Evolutionary conservation across 345 rosid species (phyloP).

Genomic region (Citropsis articulata): DNA sequence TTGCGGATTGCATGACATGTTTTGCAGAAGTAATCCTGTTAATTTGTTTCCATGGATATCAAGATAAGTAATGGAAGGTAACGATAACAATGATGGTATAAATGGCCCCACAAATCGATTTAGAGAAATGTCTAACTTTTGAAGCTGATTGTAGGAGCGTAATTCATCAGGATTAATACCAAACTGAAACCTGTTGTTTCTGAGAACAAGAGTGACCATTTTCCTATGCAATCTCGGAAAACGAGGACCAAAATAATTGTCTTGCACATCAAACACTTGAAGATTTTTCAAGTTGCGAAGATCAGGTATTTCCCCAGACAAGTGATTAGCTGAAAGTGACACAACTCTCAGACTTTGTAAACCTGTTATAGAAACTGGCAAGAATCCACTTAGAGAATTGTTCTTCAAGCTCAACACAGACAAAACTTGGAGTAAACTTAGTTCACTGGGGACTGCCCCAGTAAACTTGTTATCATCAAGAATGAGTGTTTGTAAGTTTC

Average conservation of each 20-base stretch:
- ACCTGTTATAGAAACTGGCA: slow-evolving; percentile 35
- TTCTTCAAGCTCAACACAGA: slow-evolving; percentile 55
- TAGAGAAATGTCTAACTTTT: slow-evolving; percentile 56
- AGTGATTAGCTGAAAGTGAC: slow-evolving; percentile 34
- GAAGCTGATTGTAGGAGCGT: slow-evolving; percentile 39
- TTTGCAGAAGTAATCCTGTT: slow-evolving; percentile 41
- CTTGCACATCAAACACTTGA: slow-evolving; percentile 53
- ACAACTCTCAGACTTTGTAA: slow-evolving; percentile 42
- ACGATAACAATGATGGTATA: slow-evolving; percentile 39
- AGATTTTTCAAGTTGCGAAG: slow-evolving; percentile 48
- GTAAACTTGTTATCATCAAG: slow-evolving; percentile 47
- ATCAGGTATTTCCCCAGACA: slow-evolving; percentile 56
- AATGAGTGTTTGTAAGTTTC: slow-evolving; percentile 46
- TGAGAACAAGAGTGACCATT: slow-evolving; percentile 35
- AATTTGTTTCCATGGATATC: slow-evolving; percentile 49
- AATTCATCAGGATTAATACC: slow-evolving; percentile 39
- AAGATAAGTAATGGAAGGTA: slow-evolving; percentile 45
- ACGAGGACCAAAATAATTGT: slow-evolving; percentile 48
- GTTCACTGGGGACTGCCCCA: slow-evolving; percentile 43
- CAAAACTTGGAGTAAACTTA: slow-evolving; percentile 36
- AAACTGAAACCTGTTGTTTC: slow-evolving; percentile 46
- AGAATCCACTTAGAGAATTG: slow-evolving; percentile 47
- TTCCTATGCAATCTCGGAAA: slow-evolving; percentile 45
- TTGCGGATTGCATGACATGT: slow-evolving; percentile 48
- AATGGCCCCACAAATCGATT: slow-evolving; percentile 58